Evolutionary conservation across 768 basidiomycete species (phyloP).

Genomic region (Paxillus involutus): DNA sequence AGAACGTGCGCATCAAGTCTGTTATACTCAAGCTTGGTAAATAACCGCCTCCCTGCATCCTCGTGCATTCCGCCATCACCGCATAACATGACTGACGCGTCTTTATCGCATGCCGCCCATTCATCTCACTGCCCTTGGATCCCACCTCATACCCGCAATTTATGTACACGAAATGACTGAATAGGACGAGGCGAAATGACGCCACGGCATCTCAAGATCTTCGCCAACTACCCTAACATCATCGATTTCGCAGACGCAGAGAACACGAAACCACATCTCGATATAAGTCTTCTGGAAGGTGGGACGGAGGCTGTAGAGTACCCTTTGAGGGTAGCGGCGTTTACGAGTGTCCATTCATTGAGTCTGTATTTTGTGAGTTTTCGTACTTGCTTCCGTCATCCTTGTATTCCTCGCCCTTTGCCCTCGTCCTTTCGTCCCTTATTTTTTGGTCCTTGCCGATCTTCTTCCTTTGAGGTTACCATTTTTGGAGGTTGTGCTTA

Average conservation of each 20-base stretch:
- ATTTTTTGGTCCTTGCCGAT: not conserved
- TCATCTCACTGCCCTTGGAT: slow-evolving; percentile 4
- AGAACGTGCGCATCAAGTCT: slow-evolving; percentile 76
- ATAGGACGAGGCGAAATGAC: slow-evolving; percentile 76
- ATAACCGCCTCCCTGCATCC: slow-evolving; percentile 14
- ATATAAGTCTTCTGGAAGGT: slow-evolving; percentile 70
- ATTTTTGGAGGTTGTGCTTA: slow-evolving; percentile 20
- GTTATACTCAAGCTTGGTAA: slow-evolving; percentile 75
- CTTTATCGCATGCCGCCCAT: slow-evolving; percentile 4
- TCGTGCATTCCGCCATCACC: slow-evolving; percentile 9
- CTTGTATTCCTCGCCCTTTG: slow-evolving; percentile 16
- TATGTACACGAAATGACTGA: slow-evolving; percentile 3
- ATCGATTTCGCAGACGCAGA: slow-evolving; percentile 80
- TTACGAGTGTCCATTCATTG: slow-evolving; percentile 69
- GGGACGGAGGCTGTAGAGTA: slow-evolving; percentile 73
- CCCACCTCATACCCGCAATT: not conserved
- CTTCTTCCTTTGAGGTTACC: slow-evolving; percentile 20
- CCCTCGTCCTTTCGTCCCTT: slow-evolving; percentile 5
- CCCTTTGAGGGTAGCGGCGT: slow-evolving; percentile 72
- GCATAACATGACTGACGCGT: slow-evolving; percentile 8
- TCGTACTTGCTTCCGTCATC: slow-evolving; percentile 5
- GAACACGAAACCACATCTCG: slow-evolving; percentile 63
- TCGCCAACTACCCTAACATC: slow-evolving; percentile 70
- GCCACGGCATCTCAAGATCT: slow-evolving; percentile 74
- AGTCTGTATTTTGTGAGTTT: slow-evolving; percentile 78